These are phyloP conservation scores for Boletus subparvulus DNA, from an alignment of 768 basidiomycete genomes.

Conservation along the genomic window DNA sequence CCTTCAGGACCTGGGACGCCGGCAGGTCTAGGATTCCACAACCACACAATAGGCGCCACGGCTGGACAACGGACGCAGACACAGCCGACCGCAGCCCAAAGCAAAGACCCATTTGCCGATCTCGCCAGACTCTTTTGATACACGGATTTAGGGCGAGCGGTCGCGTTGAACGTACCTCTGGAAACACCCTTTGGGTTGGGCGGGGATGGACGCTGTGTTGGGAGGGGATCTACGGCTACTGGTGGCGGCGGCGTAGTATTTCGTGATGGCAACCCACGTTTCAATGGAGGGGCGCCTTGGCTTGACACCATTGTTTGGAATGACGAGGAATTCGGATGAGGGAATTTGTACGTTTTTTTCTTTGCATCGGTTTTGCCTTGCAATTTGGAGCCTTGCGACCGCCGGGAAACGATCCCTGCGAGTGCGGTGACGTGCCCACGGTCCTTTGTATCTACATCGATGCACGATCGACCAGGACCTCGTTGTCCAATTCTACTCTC, in stretches of 20 bases:
- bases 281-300: too few species aligned
- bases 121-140: slow-evolving; percentile 69
- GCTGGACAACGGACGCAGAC: slow-evolving; percentile 23
- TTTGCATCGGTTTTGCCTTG: slow-evolving; percentile 9
- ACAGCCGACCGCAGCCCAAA: slow-evolving; percentile 29
- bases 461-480: too few species aligned
- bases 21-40: not conserved
- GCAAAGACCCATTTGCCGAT: slow-evolving; percentile 85
- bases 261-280: not conserved
- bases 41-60: slow-evolving; percentile 1
- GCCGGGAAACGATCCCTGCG: not conserved
- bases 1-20: slow-evolving; percentile 17
- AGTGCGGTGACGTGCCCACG: too few species aligned
- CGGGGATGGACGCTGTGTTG: slow-evolving; percentile 2
- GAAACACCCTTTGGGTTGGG: not conserved
- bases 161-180: not conserved
- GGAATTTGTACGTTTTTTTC: slow-evolving; percentile 8
- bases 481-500: too few species aligned
- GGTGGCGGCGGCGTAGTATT: not conserved
- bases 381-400: not conserved
- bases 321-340: not conserved
- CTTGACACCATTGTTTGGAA: not conserved
- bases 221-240: not conserved
- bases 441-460: too few species aligned
- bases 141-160: not conserved